Evolutionary conservation across 163 green algal genomes (phyloP).

Genomic region (Chlamydomonas reinhardtii): DNA sequence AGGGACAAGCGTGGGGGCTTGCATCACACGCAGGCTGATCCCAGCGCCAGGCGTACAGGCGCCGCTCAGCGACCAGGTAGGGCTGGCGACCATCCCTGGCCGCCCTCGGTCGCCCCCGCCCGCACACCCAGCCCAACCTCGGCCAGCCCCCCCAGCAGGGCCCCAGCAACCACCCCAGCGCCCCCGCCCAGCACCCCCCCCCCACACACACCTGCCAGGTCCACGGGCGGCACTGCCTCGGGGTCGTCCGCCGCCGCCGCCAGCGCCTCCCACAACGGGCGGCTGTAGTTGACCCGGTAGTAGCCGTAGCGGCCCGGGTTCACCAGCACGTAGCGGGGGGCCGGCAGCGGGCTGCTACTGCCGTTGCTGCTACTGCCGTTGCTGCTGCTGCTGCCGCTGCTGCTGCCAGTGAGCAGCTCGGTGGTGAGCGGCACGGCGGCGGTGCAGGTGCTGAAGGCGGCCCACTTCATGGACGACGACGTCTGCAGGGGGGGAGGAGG

Average conservation of each 20-base stretch:
- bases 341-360: not conserved
- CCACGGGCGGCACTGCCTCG: not conserved
- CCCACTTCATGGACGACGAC: not conserved
- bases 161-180: too few relatives aligned
- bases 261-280: conserved; percentile 12
- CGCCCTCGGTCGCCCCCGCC: too few relatives aligned
- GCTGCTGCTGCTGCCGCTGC: too few relatives aligned
- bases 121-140: too few relatives aligned
- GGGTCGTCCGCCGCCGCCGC: not conserved
- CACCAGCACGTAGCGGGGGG: not conserved
- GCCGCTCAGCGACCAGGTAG: too few relatives aligned
- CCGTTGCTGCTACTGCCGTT: too few relatives aligned
- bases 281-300: conserved; percentile 42
- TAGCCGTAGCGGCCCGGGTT: conserved; percentile 49
- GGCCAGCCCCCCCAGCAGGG: not conserved
- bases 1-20: too few relatives aligned
- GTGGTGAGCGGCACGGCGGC: conserved; percentile 28
- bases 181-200: too few relatives aligned
- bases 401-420: not conserved
- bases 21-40: too few relatives aligned
- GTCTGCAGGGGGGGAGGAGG: not conserved
- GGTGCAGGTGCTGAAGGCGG: conserved; percentile 23
- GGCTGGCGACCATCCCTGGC: too few relatives aligned
- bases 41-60: too few relatives aligned
- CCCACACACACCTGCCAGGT: conserved; percentile 23